Conservation (phyloP, 1,284 basidiomycete genomes). For the Microbotryum saponariae region DNA sequence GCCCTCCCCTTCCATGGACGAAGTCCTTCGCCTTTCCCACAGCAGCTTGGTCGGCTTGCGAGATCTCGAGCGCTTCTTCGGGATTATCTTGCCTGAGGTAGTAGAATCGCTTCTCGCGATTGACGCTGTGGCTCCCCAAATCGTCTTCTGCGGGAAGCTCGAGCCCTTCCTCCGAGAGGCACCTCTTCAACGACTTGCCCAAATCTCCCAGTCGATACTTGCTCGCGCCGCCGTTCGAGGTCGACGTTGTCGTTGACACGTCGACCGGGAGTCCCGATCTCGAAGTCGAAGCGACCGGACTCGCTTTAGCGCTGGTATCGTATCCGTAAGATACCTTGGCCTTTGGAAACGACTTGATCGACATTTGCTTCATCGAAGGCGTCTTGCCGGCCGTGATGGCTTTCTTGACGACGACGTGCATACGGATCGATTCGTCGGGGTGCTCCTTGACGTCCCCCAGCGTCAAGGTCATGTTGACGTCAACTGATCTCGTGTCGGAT, state of each 20-base stretch:
- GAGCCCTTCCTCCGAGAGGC: conserved; percentile 40
- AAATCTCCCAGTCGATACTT: conserved; percentile 16
- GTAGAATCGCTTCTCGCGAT: conserved; percentile 38
- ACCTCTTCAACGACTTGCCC: conserved; percentile 27
- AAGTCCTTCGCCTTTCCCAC: conserved; percentile 22
- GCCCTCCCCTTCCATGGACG: too few species aligned
- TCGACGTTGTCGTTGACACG: background rate
- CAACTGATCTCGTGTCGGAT: conserved; percentile 6
- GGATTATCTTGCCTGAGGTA: conserved; percentile 48
- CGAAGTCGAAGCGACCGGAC: too few species aligned
- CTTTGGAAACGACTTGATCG: conserved; percentile 38
- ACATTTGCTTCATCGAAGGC: conserved; percentile 74
- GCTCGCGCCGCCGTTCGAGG: background rate
- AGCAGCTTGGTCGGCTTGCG: conserved; percentile 14
- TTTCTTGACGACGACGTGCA: conserved; percentile 72
- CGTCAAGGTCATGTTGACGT: conserved; percentile 60
- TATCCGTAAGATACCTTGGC: too few species aligned
- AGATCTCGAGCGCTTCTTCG: conserved; percentile 45
- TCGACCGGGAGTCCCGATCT: background rate
- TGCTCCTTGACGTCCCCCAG: conserved; percentile 63
- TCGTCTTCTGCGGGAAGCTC: conserved; percentile 40
- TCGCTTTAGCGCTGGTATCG: too few species aligned
- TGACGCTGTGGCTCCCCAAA: conserved; percentile 33
- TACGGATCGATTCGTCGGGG: conserved; percentile 61
- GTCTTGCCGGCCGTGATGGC: conserved; percentile 66